Percentiles rank a stretch among this genome's conserved stretches.
phyloP scores from a whole-genome alignment of 2,329 filamentous ascomycete species.

The Monilinia vaccinii-corymbosi region DNA sequence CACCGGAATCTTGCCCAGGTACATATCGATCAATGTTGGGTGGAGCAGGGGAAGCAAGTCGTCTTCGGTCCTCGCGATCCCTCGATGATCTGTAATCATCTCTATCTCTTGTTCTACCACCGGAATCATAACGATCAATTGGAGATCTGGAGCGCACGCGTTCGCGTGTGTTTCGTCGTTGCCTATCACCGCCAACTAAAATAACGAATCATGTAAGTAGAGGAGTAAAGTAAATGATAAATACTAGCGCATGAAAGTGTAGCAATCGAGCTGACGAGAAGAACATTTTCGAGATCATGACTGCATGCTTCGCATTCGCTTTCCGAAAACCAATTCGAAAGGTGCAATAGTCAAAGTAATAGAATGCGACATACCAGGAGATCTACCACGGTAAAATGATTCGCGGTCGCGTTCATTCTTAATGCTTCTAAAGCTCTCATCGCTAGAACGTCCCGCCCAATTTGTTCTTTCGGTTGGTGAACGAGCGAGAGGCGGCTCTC shows the following conservation, averaged over 20 bases:
- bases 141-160: slow-evolving; percentile 61
- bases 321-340: not conserved
- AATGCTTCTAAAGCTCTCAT: slow-evolving; percentile 11
- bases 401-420: slow-evolving; percentile 42
- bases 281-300: not conserved
- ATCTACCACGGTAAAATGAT: slow-evolving; percentile 56
- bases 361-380: slow-evolving; percentile 51
- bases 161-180: slow-evolving; percentile 40
- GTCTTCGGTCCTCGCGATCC: slow-evolving; percentile 50
- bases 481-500: slow-evolving; percentile 27
- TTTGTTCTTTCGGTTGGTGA: slow-evolving; percentile 29
- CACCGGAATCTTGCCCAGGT: slow-evolving; percentile 55
- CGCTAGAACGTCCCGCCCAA: slow-evolving; percentile 27
- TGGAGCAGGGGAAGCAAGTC: slow-evolving; percentile 45
- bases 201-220: slow-evolving; percentile 4
- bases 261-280: not conserved
- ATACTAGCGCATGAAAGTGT: slow-evolving; percentile 3
- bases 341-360: not conserved
- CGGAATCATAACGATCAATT: slow-evolving; percentile 71
- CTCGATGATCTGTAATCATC: slow-evolving; percentile 54
- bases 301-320: not conserved
- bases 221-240: slow-evolving; percentile 18
- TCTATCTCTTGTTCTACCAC: slow-evolving; percentile 43
- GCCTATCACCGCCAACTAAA: slow-evolving; percentile 44
- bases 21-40: slow-evolving; percentile 80